Conservation (phyloP, 2,329 filamentous ascomycete genomes). For the Claviceps pazoutovae region DNA sequence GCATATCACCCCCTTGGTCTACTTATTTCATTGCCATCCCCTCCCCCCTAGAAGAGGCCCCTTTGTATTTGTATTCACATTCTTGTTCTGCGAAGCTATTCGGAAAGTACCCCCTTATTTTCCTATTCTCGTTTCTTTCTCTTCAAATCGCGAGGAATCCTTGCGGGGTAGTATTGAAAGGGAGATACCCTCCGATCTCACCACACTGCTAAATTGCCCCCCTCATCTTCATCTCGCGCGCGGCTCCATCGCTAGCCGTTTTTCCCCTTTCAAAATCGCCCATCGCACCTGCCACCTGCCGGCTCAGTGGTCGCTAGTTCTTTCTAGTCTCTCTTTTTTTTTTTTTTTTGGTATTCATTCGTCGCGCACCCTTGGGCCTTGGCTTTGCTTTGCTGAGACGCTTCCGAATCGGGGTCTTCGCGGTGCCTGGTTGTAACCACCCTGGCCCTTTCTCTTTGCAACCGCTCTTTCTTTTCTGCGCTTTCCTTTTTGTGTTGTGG, state of each 20-base stretch:
- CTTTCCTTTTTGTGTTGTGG: background rate
- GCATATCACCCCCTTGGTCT: too few species aligned
- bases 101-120: background rate
- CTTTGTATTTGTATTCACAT: background rate
- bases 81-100: background rate
- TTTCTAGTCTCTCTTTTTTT: background rate
- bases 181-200: background rate
- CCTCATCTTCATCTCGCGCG: background rate
- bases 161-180: constrained; percentile 4
- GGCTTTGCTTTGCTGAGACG: background rate
- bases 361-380: background rate
- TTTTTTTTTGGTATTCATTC: background rate
- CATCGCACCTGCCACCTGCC: constrained; percentile 1
- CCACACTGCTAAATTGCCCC: background rate
- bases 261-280: background rate
- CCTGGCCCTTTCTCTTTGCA: background rate
- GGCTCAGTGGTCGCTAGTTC: constrained; percentile 3
- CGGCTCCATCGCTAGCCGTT: background rate
- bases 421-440: background rate
- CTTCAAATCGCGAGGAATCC: constrained; percentile 2
- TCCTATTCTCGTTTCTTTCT: background rate
- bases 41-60: background rate
- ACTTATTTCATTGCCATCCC: too few species aligned
- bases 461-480: background rate
- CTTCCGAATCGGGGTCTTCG: background rate